Percentiles rank a stretch among this genome's conserved stretches.
These are phyloP conservation scores for Austropuccinia psidii DNA, from an alignment of 1,284 basidiomycete species.

Conservation along the genomic window DNA sequence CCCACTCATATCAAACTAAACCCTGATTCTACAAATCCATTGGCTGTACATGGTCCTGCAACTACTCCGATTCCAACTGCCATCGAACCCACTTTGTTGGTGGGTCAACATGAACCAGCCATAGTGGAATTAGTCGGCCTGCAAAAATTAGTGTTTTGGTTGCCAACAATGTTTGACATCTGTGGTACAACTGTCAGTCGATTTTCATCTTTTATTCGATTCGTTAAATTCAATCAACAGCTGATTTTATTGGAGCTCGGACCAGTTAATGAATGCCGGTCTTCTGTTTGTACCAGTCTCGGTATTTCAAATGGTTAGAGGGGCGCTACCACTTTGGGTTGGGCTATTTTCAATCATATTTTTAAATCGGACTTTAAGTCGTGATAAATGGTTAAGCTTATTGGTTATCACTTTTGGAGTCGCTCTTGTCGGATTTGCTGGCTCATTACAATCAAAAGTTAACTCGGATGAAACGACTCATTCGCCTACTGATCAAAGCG, in stretches of 20 bases:
- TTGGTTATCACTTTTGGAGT: conserved; percentile 85
- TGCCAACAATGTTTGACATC: conserved; percentile 79
- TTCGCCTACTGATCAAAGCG: conserved; percentile 42
- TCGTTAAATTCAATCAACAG: conserved; percentile 18
- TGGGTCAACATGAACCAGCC: conserved; percentile 16
- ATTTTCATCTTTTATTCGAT: conserved; percentile 9
- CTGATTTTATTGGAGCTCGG: conserved; percentile 25
- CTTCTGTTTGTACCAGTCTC: conserved; percentile 92
- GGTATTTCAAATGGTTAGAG: conserved; percentile 96
- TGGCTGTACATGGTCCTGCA: conserved; percentile 39
- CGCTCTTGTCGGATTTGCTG: conserved; percentile 80
- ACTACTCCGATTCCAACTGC: conserved; percentile 51
- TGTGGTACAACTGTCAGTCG: conserved; percentile 67
- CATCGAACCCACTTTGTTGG: conserved; percentile 52
- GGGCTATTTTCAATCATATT: conserved; percentile 87
- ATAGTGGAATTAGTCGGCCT: conserved; percentile 54
- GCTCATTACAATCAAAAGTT: conserved; percentile 68
- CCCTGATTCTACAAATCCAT: conserved; percentile 31
- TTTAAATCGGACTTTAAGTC: conserved; percentile 62
- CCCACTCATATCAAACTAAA: conserved; percentile 48
- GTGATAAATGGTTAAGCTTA: conserved; percentile 70
- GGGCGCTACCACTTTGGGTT: conserved; percentile 93
- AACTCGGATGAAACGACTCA: conserved; percentile 52
- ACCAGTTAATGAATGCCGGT: conserved; percentile 79
- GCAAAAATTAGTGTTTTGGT: conserved; percentile 68